These are phyloP conservation scores for Penicillium sp. DNA, from an alignment of 2,329 filamentous ascomycete genomes.

Conservation along the genomic window DNA sequence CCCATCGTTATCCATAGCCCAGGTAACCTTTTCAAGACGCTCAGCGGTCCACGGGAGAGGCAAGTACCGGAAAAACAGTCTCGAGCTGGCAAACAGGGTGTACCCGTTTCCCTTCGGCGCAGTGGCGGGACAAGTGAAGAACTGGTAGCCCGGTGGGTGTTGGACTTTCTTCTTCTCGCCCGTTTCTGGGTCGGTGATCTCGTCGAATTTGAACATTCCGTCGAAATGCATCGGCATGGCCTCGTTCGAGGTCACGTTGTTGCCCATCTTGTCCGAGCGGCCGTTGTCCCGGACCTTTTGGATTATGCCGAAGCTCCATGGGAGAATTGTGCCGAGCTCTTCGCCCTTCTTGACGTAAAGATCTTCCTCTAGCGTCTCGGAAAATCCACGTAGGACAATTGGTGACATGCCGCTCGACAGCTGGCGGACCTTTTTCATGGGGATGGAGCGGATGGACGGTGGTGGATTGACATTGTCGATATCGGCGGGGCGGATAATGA, in stretches of 20 bases:
- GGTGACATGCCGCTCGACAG: constrained; percentile 54
- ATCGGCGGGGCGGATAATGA: constrained; percentile 23
- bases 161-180: constrained; percentile 45
- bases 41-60: constrained; percentile 33
- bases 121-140: constrained; percentile 46
- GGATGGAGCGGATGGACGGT: constrained; percentile 22
- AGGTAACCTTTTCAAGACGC: constrained; percentile 31
- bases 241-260: constrained; percentile 54
- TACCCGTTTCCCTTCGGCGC: constrained; percentile 53
- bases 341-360: constrained; percentile 47
- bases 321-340: constrained; percentile 49
- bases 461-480: constrained; percentile 21
- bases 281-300: constrained; percentile 53
- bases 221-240: constrained; percentile 60
- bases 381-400: constrained; percentile 53
- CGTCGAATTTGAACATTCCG: constrained; percentile 55
- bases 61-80: constrained; percentile 49
- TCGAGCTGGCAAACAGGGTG: constrained; percentile 55
- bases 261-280: constrained; percentile 44
- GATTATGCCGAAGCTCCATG: constrained; percentile 55
- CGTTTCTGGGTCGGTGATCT: constrained; percentile 34
- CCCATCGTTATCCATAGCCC: constrained; percentile 50
- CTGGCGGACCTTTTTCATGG: constrained; percentile 30
- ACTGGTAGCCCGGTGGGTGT: constrained; percentile 51
- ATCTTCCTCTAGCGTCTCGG: constrained; percentile 46